Conservation (phyloP, 2,329 filamentous ascomycete genomes). For the Moelleriella libera region DNA sequence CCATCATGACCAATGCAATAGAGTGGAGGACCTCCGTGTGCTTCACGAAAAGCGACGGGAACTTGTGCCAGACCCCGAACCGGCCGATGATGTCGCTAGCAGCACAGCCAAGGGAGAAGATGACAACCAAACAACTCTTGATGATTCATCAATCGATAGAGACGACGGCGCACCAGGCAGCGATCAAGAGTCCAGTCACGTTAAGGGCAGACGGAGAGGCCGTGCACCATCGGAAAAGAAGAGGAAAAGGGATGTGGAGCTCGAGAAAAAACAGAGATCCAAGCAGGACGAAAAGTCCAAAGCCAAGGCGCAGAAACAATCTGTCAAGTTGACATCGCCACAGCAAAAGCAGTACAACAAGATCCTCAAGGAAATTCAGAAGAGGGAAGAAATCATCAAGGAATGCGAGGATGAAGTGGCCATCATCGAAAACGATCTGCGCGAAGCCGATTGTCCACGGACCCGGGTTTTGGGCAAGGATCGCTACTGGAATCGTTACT, state of each 20-base stretch:
- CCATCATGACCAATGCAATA: constrained; percentile 14
- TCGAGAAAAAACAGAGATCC: constrained; percentile 48
- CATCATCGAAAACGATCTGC: constrained; percentile 77
- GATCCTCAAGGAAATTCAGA: constrained; percentile 76
- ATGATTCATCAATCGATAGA: constrained; percentile 41
- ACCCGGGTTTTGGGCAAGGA: constrained; percentile 86
- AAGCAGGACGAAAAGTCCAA: constrained; percentile 22
- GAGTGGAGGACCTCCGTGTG: constrained; percentile 54
- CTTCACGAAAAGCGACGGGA: constrained; percentile 63
- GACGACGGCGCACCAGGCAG: constrained; percentile 52
- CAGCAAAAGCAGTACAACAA: constrained; percentile 84
- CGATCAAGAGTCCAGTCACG: constrained; percentile 55
- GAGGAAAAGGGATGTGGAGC: constrained; percentile 36
- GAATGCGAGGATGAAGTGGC: constrained; percentile 77
- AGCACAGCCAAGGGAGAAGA: constrained; percentile 35
- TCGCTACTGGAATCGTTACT: constrained; percentile 96
- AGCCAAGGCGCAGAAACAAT: constrained; percentile 50
- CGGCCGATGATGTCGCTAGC: constrained; percentile 39
- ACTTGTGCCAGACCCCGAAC: constrained; percentile 57
- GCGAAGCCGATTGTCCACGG: constrained; percentile 85
- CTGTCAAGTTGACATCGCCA: constrained; percentile 48
- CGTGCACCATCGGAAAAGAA: constrained; percentile 50
- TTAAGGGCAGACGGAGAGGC: constrained; percentile 39
- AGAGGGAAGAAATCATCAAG: constrained; percentile 67
- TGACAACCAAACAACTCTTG: constrained; percentile 46